Base-by-base conservation (phyloP, 1,139 yeast genomes). In the Saccharomycopsis phalli region DNA sequence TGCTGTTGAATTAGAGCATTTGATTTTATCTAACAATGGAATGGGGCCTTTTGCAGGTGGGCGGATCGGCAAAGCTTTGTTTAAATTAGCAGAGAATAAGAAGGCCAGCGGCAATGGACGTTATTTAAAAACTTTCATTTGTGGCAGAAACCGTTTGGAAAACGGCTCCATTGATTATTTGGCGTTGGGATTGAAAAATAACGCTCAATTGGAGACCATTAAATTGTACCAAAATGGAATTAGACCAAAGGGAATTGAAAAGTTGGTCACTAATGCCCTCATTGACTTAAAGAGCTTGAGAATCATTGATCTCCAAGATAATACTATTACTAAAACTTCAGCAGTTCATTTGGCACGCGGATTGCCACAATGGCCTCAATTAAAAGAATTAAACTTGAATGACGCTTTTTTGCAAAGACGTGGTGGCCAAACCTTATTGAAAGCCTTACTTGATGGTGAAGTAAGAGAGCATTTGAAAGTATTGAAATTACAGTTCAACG, bases 1-100 rank as follows among this genome's bases (percentile, higher is more conserved):
- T 52, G 95, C 94, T 36, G 69, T 75, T 14, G 77, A 94, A 20
- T 64, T 91, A 45, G 81, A 83, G 59, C 95, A 91, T 57, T 71
- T 93, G 58, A 78, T 84, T 49, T 68, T 93, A 49, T 81, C 95
- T 36, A 91, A 91, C 62, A 91, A 93, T 59, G 98, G 98, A 42
- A 80, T 91, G 76, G 98, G 98, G 18, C 98, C 98, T 23, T 82
- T 81, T 60, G 95, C 97, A 0, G 98, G 98, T 52, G 81, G 93
- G 41, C 74, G 95, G 59, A 82, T 91, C 50, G 98, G 96, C 46
- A 76, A 76, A 50, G 84, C 95, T 4, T 71, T 91, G 45, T 84
- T 69, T 62, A 70, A 71, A 53, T 70, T 88, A 51, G 76, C 94
- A n/a, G 60, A 61, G 37, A 76, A 76, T 46, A 83, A 84, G 60